Conservation (phyloP, 148 eudicot species). For the Talinum fruticosum region DNA sequence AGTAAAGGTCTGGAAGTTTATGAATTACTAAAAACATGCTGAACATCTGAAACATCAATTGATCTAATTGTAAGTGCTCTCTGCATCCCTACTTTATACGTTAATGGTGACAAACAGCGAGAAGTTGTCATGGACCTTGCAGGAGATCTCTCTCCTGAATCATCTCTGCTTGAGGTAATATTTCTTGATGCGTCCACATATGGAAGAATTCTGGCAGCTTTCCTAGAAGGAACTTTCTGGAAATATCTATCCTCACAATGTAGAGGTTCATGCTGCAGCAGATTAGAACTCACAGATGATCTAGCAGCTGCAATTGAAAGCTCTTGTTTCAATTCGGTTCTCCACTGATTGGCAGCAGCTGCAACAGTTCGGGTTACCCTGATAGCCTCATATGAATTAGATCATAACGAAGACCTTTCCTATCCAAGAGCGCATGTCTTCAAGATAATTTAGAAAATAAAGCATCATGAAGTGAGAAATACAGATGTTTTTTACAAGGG, state of each 20-base stretch:
- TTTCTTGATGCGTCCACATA: conserved; percentile 18
- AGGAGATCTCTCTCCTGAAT: conserved; percentile 24
- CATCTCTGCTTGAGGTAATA: neutral
- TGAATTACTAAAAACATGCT: neutral
- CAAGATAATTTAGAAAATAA: neutral
- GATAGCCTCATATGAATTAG: conserved; percentile 24
- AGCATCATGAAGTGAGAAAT: neutral
- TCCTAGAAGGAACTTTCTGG: conserved; percentile 12
- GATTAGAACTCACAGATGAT: conserved; percentile 11
- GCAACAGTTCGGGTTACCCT: neutral
- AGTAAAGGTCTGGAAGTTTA: conserved; percentile 15
- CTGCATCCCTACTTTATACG: conserved; percentile 14
- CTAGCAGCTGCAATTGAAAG: conserved; percentile 12
- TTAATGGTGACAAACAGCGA: conserved; percentile 20
- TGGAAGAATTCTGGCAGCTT: conserved; percentile 9
- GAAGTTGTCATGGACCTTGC: conserved; percentile 13
- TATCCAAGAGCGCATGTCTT: conserved; percentile 24
- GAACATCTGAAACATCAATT: conserved; percentile 7
- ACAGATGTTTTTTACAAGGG: neutral
- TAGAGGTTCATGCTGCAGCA: conserved; percentile 12
- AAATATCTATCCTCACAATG: neutral
- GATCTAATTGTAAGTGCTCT: conserved; percentile 21
- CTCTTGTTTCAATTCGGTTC: conserved; percentile 11
- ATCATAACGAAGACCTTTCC: conserved; percentile 32
- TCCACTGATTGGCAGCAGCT: conserved; percentile 7